phyloP scores from a whole-genome alignment of 345 rosid genomes.

The Noccaea caerulescens region DNA sequence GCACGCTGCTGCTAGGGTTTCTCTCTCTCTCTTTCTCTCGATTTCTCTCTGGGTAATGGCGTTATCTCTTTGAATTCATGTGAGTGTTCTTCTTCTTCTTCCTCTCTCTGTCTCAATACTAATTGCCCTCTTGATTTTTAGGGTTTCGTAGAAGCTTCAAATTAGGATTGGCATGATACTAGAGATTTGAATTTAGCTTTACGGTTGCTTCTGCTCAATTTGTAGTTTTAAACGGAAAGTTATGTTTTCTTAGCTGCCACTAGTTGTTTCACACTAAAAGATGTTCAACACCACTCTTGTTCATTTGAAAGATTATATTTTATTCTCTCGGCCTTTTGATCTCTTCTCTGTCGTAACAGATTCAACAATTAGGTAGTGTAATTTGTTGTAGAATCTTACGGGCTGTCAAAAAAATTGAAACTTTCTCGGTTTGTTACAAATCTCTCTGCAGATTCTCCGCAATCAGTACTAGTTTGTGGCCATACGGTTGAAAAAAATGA shows the following conservation, averaged over 20 bases:
- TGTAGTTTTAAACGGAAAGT: too few relatives aligned
- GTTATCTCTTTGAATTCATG: constrained; percentile 19
- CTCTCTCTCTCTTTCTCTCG: constrained; percentile 8
- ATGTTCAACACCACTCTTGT: constrained; percentile 19
- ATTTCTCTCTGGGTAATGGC: constrained; percentile 14
- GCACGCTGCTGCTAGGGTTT: constrained; percentile 38
- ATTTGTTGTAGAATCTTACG: constrained; percentile 8
- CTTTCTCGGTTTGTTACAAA: neutral
- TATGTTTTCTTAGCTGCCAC: constrained; percentile 6
- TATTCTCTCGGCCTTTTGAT: constrained; percentile 19
- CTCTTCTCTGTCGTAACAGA: neutral
- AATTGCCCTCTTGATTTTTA: constrained; percentile 14
- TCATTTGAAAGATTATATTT: constrained; percentile 3
- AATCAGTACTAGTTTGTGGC: neutral
- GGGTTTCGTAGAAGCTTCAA: constrained; percentile 22
- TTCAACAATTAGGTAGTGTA: neutral
- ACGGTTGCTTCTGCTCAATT: neutral
- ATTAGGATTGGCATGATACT: neutral
- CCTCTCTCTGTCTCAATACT: neutral
- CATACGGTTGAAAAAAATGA: constrained; percentile 48
- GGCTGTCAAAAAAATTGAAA: neutral
- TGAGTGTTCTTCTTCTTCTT: constrained; percentile 14
- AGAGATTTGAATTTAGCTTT: constrained; percentile 21
- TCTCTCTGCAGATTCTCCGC: constrained; percentile 24
- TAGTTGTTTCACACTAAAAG: constrained; percentile 9